Percentiles rank a stretch among this genome's conserved stretches.
Evolutionary conservation across 2,329 filamentous ascomycete species (phyloP).

Genomic region (Arthroderma uncinatum): DNA sequence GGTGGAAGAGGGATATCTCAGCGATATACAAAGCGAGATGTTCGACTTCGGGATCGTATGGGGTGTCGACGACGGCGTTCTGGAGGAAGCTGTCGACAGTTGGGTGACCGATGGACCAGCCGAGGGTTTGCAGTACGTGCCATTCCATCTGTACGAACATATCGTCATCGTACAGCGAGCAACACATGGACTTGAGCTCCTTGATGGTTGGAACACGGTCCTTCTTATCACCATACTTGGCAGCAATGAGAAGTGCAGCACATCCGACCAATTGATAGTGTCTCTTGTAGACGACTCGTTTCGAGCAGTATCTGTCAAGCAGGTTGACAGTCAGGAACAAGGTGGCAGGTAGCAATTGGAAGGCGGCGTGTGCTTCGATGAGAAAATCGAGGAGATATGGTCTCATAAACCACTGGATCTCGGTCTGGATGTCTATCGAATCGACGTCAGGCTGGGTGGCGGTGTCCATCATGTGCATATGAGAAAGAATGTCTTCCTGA

Average conservation of each 20-base stretch:
- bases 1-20: conserved; percentile 91
- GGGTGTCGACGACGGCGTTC: conserved; percentile 64
- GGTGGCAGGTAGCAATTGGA: conserved; percentile 85
- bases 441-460: conserved; percentile 92
- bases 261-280: conserved; percentile 98
- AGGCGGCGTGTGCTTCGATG: conserved; percentile 91
- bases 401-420: conserved; percentile 99
- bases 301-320: conserved; percentile 93
- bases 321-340: conserved; percentile 95
- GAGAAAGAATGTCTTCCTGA: conserved; percentile 82
- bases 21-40: conserved; percentile 90
- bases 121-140: conserved; percentile 94
- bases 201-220: conserved; percentile 95
- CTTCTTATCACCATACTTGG: conserved; percentile 98
- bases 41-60: conserved; percentile 75
- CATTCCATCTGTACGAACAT: conserved; percentile 99
- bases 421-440: conserved; percentile 96
- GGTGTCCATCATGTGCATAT: conserved; percentile 92
- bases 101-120: conserved; percentile 92
- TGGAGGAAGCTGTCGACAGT: conserved; percentile 92
- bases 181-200: conserved; percentile 98
- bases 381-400: conserved; percentile 97
- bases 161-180: conserved; percentile 91
- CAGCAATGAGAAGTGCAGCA: conserved; percentile 86
- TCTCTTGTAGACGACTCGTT: conserved; percentile 95